These are phyloP conservation scores for Mrakia frigida DNA, from an alignment of 768 basidiomycete species.

Conservation along the genomic window DNA sequence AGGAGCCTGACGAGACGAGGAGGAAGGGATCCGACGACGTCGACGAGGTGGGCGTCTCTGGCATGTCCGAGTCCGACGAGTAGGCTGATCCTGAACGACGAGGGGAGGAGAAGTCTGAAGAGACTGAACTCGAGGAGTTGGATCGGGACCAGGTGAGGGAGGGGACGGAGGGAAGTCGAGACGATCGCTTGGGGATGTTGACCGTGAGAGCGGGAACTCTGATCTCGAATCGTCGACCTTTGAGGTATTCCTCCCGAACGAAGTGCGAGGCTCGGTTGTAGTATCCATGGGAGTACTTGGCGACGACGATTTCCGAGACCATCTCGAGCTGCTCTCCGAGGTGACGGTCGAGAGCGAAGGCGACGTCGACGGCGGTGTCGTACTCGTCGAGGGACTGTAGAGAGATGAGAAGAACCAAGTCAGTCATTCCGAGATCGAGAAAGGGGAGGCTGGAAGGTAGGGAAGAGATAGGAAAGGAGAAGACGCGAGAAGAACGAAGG, in stretches of 20 bases:
- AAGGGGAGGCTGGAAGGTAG: not conserved
- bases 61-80: slow-evolving; percentile 31
- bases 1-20: not conserved
- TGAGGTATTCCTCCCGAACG: slow-evolving; percentile 88
- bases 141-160: not conserved
- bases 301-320: slow-evolving; percentile 89
- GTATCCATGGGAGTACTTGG: slow-evolving; percentile 96
- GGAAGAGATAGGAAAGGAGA: slow-evolving; percentile 30
- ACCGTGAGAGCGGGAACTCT: slow-evolving; percentile 24
- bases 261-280: slow-evolving; percentile 93
- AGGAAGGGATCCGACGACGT: slow-evolving; percentile 12
- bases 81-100: slow-evolving; percentile 22
- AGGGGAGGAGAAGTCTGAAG: slow-evolving; percentile 22
- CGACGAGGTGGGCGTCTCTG: slow-evolving; percentile 21
- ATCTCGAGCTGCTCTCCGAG: slow-evolving; percentile 84
- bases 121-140: slow-evolving; percentile 25
- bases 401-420: not conserved
- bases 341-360: slow-evolving; percentile 77
- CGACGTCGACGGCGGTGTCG: slow-evolving; percentile 73
- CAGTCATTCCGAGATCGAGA: not conserved
- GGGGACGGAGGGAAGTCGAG: slow-evolving; percentile 2
- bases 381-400: slow-evolving; percentile 62
- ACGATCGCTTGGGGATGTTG: not conserved
- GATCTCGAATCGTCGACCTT: slow-evolving; percentile 50
- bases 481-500: slow-evolving; percentile 30